These are phyloP conservation scores for Kuraishia cidri DNA, from an alignment of 805 yeast genomes.

Conservation along the genomic window DNA sequence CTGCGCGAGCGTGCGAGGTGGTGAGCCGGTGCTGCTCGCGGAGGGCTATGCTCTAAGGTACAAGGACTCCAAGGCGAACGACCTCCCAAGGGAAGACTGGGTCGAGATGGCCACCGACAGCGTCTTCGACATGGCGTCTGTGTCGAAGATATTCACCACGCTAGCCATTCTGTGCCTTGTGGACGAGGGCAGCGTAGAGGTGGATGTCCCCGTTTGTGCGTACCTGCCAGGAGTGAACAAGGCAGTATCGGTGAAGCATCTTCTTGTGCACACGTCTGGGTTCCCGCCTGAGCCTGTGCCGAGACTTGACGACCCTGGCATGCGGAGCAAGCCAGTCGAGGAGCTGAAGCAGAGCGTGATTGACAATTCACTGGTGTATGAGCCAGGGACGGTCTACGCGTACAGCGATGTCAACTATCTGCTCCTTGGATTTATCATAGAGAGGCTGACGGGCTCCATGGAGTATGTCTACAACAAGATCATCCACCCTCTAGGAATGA, in stretches of 20 bases:
- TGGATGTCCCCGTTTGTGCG: background rate
- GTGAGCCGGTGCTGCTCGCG: background rate
- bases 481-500: background rate
- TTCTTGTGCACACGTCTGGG: background rate
- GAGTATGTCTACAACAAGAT: background rate
- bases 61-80: background rate
- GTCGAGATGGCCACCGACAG: constrained; percentile 1
- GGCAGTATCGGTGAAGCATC: background rate
- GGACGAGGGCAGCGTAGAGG: background rate
- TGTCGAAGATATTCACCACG: constrained; percentile 1
- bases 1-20: background rate
- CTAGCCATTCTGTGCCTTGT: background rate
- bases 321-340: background rate
- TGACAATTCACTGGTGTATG: background rate
- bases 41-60: background rate
- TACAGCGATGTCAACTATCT: constrained; percentile 2
- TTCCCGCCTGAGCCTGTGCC: background rate
- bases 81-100: background rate
- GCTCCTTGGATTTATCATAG: background rate
- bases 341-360: background rate
- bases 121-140: constrained; percentile 1
- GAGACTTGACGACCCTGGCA: background rate
- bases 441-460: background rate
- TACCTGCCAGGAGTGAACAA: background rate
- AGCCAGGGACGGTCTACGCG: background rate